These are phyloP conservation scores for Fusarium udum DNA, from an alignment of 2,329 filamentous ascomycete species.

Conservation along the genomic window DNA sequence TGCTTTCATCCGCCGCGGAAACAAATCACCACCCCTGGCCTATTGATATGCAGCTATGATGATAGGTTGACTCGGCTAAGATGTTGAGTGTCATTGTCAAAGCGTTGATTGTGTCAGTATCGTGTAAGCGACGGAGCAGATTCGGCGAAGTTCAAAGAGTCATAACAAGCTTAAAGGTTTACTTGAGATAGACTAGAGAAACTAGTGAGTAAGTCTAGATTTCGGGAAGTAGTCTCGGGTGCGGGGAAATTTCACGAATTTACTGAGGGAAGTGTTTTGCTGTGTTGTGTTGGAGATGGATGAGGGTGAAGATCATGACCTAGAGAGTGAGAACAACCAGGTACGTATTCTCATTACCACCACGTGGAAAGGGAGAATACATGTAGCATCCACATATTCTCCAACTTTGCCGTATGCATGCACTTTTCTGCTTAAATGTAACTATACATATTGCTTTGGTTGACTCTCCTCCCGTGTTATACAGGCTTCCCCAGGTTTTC, in stretches of 20 bases:
- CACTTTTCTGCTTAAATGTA: not conserved
- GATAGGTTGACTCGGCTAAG: slow-evolving; percentile 19
- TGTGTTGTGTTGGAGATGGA: slow-evolving; percentile 22
- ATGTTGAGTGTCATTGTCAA: not conserved
- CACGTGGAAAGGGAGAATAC: slow-evolving; percentile 18
- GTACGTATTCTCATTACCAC: not conserved
- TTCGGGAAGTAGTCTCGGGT: slow-evolving; percentile 2
- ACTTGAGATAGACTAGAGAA: not conserved
- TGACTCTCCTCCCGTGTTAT: not conserved
- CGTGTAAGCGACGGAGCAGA: not conserved
- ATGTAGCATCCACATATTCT: not conserved
- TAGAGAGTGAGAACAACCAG: not conserved
- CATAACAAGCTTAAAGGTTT: not conserved
- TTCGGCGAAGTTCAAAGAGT: not conserved
- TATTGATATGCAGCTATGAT: slow-evolving; percentile 16
- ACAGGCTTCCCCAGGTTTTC: slow-evolving; percentile 34
- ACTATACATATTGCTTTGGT: not conserved
- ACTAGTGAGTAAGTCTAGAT: not conserved
- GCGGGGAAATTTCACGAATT: slow-evolving; percentile 17
- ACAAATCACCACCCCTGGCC: not conserved
- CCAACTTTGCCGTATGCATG: slow-evolving; percentile 10
- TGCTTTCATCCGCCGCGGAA: slow-evolving; percentile 10
- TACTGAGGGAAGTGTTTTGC: not conserved
- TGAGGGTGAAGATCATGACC: slow-evolving; percentile 18
- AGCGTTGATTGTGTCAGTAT: not conserved